These are phyloP conservation scores for Lepidium campestre DNA, from an alignment of 441 rosid genomes.

Conservation along the genomic window DNA sequence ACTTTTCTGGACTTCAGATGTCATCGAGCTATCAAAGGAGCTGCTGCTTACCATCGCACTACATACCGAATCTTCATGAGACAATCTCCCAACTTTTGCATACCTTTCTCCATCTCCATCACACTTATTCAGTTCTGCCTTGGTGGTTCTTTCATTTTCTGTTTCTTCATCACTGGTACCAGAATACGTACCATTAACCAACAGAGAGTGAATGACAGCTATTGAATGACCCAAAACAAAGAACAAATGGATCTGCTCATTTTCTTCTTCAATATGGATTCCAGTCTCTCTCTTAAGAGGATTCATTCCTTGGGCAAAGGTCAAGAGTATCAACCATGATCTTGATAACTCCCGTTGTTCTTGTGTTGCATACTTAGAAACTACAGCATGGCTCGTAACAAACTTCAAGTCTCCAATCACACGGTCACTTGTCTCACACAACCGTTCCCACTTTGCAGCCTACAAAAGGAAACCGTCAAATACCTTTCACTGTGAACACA, in stretches of 20 bases:
- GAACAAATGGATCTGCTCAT: conserved; percentile 51
- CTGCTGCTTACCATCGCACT: conserved; percentile 50
- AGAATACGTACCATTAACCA: conserved; percentile 82
- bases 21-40: conserved; percentile 34
- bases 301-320: conserved; percentile 86
- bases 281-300: conserved; percentile 91
- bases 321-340: conserved; percentile 81
- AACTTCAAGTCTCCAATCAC: conserved; percentile 81
- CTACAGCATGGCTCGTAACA: conserved; percentile 74
- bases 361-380: conserved; percentile 62
- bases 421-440: conserved; percentile 60
- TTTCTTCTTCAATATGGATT: conserved; percentile 67
- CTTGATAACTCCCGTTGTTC: conserved; percentile 57
- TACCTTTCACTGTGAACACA: conserved; percentile 6
- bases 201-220: conserved; percentile 65
- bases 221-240: conserved; percentile 63
- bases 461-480: conserved; percentile 36
- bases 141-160: conserved; percentile 26
- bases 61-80: conserved; percentile 71
- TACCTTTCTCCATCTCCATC: conserved; percentile 59
- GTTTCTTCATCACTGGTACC: conserved; percentile 39
- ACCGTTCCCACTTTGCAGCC: conserved; percentile 67
- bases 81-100: conserved; percentile 84
- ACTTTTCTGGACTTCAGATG: conserved; percentile 33
- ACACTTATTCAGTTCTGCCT: conserved; percentile 35